A percentile compares a stretch with the other conserved stretches of the same genome.
These are phyloP conservation scores for Sechiopsis laciniata DNA, from an alignment of 306 rosid species.

Conservation along the genomic window DNA sequence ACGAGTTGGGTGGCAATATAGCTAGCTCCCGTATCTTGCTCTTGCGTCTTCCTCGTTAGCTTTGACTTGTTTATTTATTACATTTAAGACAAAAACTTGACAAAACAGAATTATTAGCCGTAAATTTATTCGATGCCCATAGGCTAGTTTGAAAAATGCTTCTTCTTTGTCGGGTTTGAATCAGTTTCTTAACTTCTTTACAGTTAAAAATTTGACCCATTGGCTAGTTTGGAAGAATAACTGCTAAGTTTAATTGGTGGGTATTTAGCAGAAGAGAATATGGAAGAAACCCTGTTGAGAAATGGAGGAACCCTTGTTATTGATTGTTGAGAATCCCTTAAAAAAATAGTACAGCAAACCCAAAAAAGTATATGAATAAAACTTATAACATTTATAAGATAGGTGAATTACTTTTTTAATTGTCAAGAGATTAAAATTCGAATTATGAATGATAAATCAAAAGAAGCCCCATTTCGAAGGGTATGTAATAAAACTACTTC, in stretches of 20 bases:
- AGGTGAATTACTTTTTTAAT: too few relatives aligned
- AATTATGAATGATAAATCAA: too few relatives aligned
- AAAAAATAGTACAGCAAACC: too few relatives aligned
- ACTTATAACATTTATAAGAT: too few relatives aligned
- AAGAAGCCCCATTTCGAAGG: too few relatives aligned
- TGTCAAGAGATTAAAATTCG: too few relatives aligned
- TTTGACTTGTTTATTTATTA: slow-evolving; percentile 11
- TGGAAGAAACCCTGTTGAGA: not conserved
- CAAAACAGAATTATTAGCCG: slow-evolving; percentile 1
- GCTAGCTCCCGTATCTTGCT: too few relatives aligned
- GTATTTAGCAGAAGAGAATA: not conserved
- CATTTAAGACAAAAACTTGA: not conserved
- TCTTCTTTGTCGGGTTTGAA: not conserved
- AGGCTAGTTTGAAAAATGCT: not conserved
- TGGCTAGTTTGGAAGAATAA: not conserved
- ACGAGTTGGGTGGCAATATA: not conserved
- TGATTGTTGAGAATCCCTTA: too few relatives aligned
- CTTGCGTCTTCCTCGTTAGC: not conserved
- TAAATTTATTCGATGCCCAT: not conserved
- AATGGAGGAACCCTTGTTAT: not conserved
- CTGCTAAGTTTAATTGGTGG: slow-evolving; percentile 1
- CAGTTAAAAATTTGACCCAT: slow-evolving; percentile 1
- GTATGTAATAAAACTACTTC: too few relatives aligned
- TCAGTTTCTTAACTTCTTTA: not conserved
- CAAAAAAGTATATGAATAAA: too few relatives aligned